Evolutionary conservation across 192 early-diverging fungal genomes (phyloP), one percentile per base, ranked within the genome.

Genomic region (Backusella tuberculispora): DNA sequence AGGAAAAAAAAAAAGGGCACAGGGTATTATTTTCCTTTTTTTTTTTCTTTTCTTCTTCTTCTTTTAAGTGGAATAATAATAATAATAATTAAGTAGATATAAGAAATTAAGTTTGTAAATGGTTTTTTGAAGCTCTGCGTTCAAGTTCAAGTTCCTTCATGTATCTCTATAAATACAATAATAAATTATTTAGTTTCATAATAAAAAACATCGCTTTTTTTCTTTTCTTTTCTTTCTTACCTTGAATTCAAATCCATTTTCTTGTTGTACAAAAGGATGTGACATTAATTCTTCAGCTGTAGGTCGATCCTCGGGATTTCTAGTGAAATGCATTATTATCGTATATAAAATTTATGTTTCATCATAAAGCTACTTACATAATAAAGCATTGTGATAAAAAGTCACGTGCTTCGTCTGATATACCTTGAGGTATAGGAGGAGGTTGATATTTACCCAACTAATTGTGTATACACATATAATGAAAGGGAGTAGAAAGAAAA

Each of bases 361-460:
- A 34, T 34, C 29, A 34, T 34, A 34, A 34, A 34, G 29, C 2
- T 34, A 34, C 53, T 88, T 85, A 93, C 84, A 91, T 87, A 37
- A 77, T 86, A 83, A 98, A 96, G 71, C 93, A 94, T 34, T 78
- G 65, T n/a, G 88, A 80, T 53, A 97, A 81, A 78, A 98, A 97
- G 24, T 89, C 86, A 72, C 88, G 73, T 2, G 93, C 90, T 1
- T 88, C 82, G 9, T 88, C 83, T 7, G 91, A 89, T 24, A 96
- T 83, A 26, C 82, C 83, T 48, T 88, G 83, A 8, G 94, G 95
- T 53, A 98, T 87, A 8, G 95, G 92, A 26, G 98, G 98, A 21
- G 90, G 81, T 53, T 94, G 89, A 63, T 89, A 90, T 13, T 85
- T 91, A 41, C 95, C 95, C 67, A 60, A 60, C 53, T 60, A 12